Conservation (phyloP, 139 green algal genomes). For the Asterochloris sp. region DNA sequence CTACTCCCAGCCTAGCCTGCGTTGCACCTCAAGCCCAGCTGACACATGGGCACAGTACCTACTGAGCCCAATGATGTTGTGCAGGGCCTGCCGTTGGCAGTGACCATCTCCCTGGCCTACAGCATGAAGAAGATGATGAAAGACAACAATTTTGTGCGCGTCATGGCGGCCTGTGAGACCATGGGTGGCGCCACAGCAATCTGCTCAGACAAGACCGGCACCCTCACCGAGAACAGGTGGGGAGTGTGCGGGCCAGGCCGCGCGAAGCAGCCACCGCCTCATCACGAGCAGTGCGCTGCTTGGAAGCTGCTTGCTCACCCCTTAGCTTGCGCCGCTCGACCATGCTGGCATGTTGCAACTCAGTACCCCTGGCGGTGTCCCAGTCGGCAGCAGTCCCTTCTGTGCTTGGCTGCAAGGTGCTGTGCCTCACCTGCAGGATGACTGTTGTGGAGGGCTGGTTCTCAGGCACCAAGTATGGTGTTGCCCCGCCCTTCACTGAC, state of each 20-base stretch:
- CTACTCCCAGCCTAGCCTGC: too few species aligned
- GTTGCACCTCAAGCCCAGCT: too few species aligned
- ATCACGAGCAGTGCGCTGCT: neutral
- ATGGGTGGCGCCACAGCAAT: constrained; percentile 98
- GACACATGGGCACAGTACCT: too few species aligned
- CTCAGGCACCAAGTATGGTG: constrained; percentile 40
- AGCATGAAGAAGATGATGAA: constrained; percentile 95
- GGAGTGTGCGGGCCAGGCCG: neutral
- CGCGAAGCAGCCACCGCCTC: neutral
- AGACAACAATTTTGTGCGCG: constrained; percentile 91
- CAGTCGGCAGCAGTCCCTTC: neutral
- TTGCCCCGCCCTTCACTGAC: constrained; percentile 22
- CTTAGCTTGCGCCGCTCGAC: too few species aligned
- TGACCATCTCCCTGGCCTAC: constrained; percentile 92
- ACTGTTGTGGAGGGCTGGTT: constrained; percentile 95
- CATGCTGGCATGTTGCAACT: too few species aligned
- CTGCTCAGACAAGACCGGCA: constrained; percentile 87
- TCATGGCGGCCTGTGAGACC: constrained; percentile 88
- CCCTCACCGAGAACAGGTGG: neutral
- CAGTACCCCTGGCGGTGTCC: too few species aligned
- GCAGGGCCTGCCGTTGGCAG: constrained; percentile 80
- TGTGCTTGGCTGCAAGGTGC: constrained; percentile 54
- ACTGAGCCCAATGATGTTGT: too few species aligned
- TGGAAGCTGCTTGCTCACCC: too few species aligned
- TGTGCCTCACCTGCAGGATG: constrained; percentile 96